phyloP scores from a whole-genome alignment of 495 filamentous ascomycete species.

The Lichenothelia convexa region DNA sequence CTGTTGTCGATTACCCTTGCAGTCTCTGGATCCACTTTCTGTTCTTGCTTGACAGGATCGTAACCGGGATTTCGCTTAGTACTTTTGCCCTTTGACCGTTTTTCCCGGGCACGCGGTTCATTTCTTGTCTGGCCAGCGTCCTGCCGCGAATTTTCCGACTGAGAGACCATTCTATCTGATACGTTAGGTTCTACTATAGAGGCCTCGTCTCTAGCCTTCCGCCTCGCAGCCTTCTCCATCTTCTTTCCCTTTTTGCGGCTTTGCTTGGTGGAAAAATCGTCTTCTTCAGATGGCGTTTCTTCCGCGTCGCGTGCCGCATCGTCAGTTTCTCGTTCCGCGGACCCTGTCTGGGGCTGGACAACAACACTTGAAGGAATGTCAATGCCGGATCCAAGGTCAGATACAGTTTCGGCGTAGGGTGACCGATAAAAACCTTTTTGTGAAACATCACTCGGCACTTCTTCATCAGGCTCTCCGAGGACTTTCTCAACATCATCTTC shows the following conservation, averaged over 20 bases:
- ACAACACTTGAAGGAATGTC: slow-evolving; percentile 6
- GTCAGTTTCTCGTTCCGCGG: slow-evolving; percentile 13
- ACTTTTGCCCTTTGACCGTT: no score
- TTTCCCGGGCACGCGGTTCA: no score
- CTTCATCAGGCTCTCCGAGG: not conserved
- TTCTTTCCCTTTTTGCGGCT: slow-evolving; percentile 15
- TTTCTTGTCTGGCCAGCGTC: no score
- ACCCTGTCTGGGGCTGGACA: slow-evolving; percentile 8
- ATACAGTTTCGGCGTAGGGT: slow-evolving; percentile 14
- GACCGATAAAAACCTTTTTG: slow-evolving; percentile 4
- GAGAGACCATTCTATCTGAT: no score
- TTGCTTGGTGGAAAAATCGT: not conserved
- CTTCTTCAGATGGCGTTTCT: not conserved
- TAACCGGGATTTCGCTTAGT: no score
- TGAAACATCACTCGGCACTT: not conserved
- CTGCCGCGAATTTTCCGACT: no score
- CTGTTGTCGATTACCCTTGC: no score
- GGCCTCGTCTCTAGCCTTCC: slow-evolving; percentile 7
- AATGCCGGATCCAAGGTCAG: slow-evolving; percentile 8
- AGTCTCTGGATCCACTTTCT: no score
- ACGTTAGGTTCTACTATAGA: no score
- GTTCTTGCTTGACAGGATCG: no score
- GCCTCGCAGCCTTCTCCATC: slow-evolving; percentile 5
- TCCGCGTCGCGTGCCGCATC: slow-evolving; percentile 6
- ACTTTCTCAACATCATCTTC: not conserved